Evolutionary conservation across 1,139 yeast genomes (phyloP), one percentile per base, ranked within the genome.

Genomic region (Zhuliangozyma blackwelliae): DNA sequence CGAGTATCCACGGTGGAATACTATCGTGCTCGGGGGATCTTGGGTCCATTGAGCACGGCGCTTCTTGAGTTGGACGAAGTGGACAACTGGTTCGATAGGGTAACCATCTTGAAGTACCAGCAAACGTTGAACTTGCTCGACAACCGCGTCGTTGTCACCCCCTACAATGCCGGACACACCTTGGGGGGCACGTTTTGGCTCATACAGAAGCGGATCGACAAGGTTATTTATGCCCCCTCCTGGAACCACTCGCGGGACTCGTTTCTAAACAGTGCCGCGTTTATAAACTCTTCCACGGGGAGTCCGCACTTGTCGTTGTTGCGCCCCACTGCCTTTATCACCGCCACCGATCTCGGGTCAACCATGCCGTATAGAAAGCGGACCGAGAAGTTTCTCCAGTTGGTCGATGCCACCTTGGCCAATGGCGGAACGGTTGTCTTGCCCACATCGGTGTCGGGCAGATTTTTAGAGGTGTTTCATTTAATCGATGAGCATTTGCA

Each of bases 201-300:
- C 32, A 62, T 90, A 20, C 74, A 77, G 37, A 80, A 80, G 46
- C 80, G 84, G 47, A 75, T 82, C 21, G 97, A 92, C 47, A 84
- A 82, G 44, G 67, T 89, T 12, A 68, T 92, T 3, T 88, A 89
- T 58, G 96, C 97, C 0, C 92, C 95, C 4, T 81, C 87, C 33
- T 92, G 98, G 97, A 90, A 90, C 55, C 98, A 92, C 57, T 82
- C 97, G 1, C 79, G 80, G 44, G 97, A 92, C 51, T 75, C 87
- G 0, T 90, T 89, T 50, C 64, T 92, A 39, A 85, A 84, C 49
- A 77, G 86, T 39, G 92, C 97, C n/a, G 79, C 83, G 11, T 72
- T 89, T 37, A 61, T 85, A 34, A 58, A 71, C 7, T 45, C 65
- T 5, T 47, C 64, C 9, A 65, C 60, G 21, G 75, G 73, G 8